Percentiles rank a stretch among this genome's conserved stretches.
Conservation (phyloP, 305 asterid species). For the Ajuga reptans region DNA sequence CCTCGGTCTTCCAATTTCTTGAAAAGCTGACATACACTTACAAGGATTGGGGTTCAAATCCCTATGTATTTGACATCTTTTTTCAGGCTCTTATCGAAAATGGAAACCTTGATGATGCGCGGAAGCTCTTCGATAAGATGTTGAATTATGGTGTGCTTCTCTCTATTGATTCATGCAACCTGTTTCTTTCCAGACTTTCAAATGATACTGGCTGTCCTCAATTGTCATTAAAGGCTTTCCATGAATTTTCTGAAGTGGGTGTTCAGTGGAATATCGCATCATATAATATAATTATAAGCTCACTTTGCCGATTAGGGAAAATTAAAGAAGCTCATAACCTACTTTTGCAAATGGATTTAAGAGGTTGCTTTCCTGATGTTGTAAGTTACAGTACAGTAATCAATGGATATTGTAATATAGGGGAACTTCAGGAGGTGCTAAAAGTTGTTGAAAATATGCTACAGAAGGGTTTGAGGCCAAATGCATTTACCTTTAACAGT, state of each 20-base stretch:
- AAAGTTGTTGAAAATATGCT: constrained; percentile 54
- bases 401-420: constrained; percentile 60
- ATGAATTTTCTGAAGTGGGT: constrained; percentile 62
- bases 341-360: constrained; percentile 58
- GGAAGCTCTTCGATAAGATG: constrained; percentile 58
- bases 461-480: constrained; percentile 62
- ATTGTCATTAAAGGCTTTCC: constrained; percentile 41
- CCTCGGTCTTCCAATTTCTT: constrained; percentile 41
- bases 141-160: constrained; percentile 62
- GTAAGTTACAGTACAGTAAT: constrained; percentile 77
- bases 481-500: constrained; percentile 66
- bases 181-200: constrained; percentile 56
- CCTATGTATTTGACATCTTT: constrained; percentile 67
- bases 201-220: constrained; percentile 36
- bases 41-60: constrained; percentile 85
- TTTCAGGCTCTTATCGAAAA: constrained; percentile 61
- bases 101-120: constrained; percentile 54
- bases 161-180: constrained; percentile 68
- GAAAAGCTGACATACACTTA: constrained; percentile 73
- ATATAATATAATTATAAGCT: constrained; percentile 60
- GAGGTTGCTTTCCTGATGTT: constrained; percentile 69
- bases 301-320: constrained; percentile 57
- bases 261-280: constrained; percentile 68
- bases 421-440: constrained; percentile 45
- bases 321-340: constrained; percentile 69